A percentile compares a stretch with the other conserved stretches of the same genome.
phyloP scores from a whole-genome alignment of 192 early-diverging fungal genomes.

The Backusella parvicylindrica region DNA sequence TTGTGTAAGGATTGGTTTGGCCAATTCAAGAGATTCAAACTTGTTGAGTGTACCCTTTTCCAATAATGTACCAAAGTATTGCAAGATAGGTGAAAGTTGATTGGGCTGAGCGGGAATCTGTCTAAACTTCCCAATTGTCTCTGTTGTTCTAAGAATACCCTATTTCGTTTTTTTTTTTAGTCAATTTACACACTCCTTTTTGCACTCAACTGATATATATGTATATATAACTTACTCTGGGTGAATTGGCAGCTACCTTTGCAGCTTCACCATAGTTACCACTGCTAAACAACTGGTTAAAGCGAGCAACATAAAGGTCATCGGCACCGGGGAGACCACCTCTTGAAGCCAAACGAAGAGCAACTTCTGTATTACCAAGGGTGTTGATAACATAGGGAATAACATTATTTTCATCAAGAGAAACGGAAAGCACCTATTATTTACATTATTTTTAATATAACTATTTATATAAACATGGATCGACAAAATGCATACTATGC shows the following conservation, averaged over 20 bases:
- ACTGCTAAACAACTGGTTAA: slow-evolving; percentile 76
- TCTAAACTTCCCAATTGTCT: slow-evolving; percentile 95
- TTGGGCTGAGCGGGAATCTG: slow-evolving; percentile 70
- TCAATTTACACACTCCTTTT: not conserved
- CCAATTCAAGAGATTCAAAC: slow-evolving; percentile 91
- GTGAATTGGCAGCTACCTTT: slow-evolving; percentile 95
- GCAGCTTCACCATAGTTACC: slow-evolving; percentile 87
- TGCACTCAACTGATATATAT: not conserved
- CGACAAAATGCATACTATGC: not conserved
- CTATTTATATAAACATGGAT: not conserved
- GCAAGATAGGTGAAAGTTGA: slow-evolving; percentile 88
- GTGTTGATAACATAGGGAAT: slow-evolving; percentile 87
- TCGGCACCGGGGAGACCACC: slow-evolving; percentile 92
- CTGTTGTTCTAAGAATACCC: slow-evolving; percentile 92
- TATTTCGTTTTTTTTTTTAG: slow-evolving; percentile 19
- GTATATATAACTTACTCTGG: slow-evolving; percentile 49
- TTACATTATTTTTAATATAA: not conserved
- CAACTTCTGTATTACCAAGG: slow-evolving; percentile 85
- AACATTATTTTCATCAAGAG: slow-evolving; percentile 84
- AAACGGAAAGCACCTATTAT: slow-evolving; percentile 88
- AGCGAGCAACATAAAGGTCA: slow-evolving; percentile 86
- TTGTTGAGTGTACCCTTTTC: slow-evolving; percentile 95
- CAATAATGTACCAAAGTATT: slow-evolving; percentile 95
- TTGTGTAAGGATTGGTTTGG: slow-evolving; percentile 85
- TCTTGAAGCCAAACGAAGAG: slow-evolving; percentile 87